Evolutionary conservation across 2,329 filamentous ascomycete species (phyloP).

Genomic region (Tolypocladium amazonense): DNA sequence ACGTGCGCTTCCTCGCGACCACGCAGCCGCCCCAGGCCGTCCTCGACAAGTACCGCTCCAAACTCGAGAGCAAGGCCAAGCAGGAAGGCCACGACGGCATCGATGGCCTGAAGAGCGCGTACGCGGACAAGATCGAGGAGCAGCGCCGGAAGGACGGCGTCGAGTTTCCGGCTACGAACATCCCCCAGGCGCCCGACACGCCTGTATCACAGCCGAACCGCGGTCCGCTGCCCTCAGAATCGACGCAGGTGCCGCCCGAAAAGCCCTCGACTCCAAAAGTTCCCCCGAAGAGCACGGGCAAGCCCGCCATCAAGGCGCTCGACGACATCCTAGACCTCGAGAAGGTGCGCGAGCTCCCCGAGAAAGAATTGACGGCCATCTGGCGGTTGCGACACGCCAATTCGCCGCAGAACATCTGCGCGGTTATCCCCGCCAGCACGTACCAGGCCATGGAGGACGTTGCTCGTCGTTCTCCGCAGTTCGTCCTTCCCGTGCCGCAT

Average conservation of each 20-base stretch:
- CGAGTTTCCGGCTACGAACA: conserved; percentile 25
- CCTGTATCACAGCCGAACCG: conserved; percentile 24
- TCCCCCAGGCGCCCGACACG: conserved; percentile 25
- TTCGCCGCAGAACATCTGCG: conserved; percentile 69
- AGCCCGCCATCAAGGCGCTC: conserved; percentile 32
- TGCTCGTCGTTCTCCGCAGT: conserved; percentile 70
- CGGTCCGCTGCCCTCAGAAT: conserved; percentile 17
- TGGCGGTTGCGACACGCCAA: conserved; percentile 83
- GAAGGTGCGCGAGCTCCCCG: conserved; percentile 62
- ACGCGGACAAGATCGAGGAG: conserved; percentile 70
- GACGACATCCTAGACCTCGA: conserved; percentile 60
- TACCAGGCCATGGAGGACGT: conserved; percentile 62
- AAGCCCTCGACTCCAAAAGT: conserved; percentile 6
- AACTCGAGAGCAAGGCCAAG: conserved; percentile 73
- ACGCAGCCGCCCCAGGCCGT: conserved; percentile 58
- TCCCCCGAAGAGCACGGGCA: conserved; percentile 11
- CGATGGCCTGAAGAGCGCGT: conserved; percentile 68
- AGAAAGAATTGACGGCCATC: conserved; percentile 73
- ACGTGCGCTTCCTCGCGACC: conserved; percentile 81
- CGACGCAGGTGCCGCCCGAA: conserved; percentile 4
- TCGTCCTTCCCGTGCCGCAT: conserved; percentile 79
- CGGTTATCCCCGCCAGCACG: conserved; percentile 62
- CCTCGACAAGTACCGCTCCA: conserved; percentile 76
- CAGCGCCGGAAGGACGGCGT: conserved; percentile 58
- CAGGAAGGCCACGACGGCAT: conserved; percentile 60